Conservation (phyloP, 1,284 basidiomycete genomes). For the Boletellus deceptivus region DNA sequence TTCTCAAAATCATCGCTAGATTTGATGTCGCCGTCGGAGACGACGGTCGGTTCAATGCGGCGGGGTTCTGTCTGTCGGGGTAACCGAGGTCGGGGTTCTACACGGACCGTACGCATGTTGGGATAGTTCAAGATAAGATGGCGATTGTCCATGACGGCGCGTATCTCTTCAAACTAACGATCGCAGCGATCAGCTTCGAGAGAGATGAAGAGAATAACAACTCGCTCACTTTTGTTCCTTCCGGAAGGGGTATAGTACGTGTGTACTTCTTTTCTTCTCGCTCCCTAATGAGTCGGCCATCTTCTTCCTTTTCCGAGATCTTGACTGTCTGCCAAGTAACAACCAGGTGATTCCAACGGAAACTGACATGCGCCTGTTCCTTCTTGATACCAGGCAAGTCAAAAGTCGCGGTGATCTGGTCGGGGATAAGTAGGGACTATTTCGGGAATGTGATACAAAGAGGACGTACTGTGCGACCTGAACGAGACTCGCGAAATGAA, state of each 20-base stretch:
- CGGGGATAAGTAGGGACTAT: constrained; percentile 27
- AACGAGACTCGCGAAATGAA: constrained; percentile 62
- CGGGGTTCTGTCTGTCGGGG: constrained; percentile 29
- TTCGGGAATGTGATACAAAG: constrained; percentile 6
- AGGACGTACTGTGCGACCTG: constrained; percentile 53
- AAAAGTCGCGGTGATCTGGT: constrained; percentile 46
- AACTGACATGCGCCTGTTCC: constrained; percentile 71
- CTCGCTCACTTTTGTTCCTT: constrained; percentile 43
- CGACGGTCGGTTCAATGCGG: constrained; percentile 32
- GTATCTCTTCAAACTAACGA: constrained; percentile 65
- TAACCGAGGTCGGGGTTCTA: constrained; percentile 37
- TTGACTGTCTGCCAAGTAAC: constrained; percentile 64
- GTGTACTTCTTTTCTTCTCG: constrained; percentile 52
- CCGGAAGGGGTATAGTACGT: constrained; percentile 47
- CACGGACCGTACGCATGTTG: constrained; percentile 55
- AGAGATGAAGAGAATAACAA: neutral
- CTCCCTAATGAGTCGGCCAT: constrained; percentile 57
- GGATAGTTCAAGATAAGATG: constrained; percentile 63
- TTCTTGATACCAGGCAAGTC: constrained; percentile 65
- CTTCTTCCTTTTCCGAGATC: constrained; percentile 58
- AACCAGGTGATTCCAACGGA: constrained; percentile 58
- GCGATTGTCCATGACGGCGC: constrained; percentile 57
- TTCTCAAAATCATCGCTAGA: constrained; percentile 31
- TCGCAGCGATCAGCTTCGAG: neutral
- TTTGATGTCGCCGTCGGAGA: constrained; percentile 31